These are phyloP conservation scores for Aristolochia contorta DNA, from an alignment of 164 flowering plant genomes.

Conservation along the genomic window DNA sequence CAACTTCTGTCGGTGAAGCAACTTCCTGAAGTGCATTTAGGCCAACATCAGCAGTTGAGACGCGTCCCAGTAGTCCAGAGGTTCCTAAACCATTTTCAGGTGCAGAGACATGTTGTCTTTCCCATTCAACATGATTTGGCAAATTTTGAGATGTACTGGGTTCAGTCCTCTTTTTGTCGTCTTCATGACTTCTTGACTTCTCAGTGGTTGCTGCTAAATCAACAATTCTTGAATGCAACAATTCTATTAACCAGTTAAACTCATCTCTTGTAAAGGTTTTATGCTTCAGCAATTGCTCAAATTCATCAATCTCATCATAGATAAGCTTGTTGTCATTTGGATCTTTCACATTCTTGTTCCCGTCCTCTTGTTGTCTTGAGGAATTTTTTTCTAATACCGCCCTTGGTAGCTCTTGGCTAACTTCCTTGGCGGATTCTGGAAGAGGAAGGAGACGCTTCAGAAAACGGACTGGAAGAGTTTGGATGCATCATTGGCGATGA, in stretches of 20 bases:
- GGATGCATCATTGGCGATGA: conserved; percentile 52
- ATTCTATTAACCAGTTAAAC: conserved; percentile 57
- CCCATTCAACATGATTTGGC: conserved; percentile 9
- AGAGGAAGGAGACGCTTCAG: conserved; percentile 44
- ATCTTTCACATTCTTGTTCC: conserved; percentile 6
- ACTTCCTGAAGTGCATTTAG: conserved; percentile 39
- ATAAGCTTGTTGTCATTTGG: conserved; percentile 11
- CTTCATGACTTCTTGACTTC: conserved; percentile 14
- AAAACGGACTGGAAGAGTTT: conserved; percentile 45
- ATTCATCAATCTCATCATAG: conserved; percentile 28
- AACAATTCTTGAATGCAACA: conserved; percentile 52
- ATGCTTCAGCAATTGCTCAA: conserved; percentile 55
- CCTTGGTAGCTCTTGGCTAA: no score
- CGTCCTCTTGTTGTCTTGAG: no score
- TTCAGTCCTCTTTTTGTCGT: conserved; percentile 26
- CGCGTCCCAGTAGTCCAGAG: conserved; percentile 3
- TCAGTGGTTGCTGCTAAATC: conserved; percentile 24
- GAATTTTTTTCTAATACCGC: no score
- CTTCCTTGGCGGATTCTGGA: background rate
- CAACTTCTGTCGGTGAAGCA: conserved; percentile 73
- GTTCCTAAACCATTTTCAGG: conserved; percentile 1
- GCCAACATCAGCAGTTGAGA: conserved; percentile 23
- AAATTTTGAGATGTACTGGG: conserved; percentile 13
- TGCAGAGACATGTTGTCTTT: background rate
- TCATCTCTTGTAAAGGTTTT: conserved; percentile 80